Percentiles rank a stretch among this genome's conserved stretches.
Conservation (phyloP, 352 stramenopile species). For the Phytophthora foliorum region DNA sequence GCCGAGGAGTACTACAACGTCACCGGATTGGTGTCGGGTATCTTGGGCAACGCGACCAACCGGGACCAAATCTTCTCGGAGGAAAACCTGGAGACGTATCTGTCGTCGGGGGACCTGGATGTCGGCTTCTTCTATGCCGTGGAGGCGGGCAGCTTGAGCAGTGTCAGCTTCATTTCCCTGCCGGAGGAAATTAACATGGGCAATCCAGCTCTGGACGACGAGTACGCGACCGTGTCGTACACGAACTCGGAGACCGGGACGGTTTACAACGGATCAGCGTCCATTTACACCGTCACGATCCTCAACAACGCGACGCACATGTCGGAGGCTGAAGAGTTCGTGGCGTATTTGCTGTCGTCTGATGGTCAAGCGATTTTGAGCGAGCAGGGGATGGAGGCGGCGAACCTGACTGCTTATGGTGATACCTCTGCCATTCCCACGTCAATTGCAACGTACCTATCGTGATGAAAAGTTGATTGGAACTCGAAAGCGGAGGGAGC, state of each 20-base stretch:
- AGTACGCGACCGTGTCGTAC: constrained; percentile 44
- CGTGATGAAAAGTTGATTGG: constrained; percentile 17
- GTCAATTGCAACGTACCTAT: constrained; percentile 36
- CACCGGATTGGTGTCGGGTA: constrained; percentile 23
- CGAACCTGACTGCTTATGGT: constrained; percentile 43
- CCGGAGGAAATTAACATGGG: constrained; percentile 45
- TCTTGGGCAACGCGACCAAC: constrained; percentile 45
- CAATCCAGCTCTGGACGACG: constrained; percentile 32
- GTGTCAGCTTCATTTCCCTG: constrained; percentile 38
- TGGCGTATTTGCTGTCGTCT: constrained; percentile 38
- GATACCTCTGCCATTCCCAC: constrained; percentile 29
- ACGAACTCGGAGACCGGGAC: constrained; percentile 42
- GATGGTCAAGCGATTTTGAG: constrained; percentile 37
- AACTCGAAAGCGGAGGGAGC: not conserved
- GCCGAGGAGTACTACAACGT: constrained; percentile 44
- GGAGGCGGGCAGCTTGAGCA: constrained; percentile 34
- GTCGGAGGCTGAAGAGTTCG: constrained; percentile 44
- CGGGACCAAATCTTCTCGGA: constrained; percentile 47
- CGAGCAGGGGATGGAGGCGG: constrained; percentile 37
- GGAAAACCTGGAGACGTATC: constrained; percentile 42
- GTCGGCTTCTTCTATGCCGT: constrained; percentile 48
- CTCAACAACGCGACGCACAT: constrained; percentile 44
- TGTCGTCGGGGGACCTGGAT: constrained; percentile 38
- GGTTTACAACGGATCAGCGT: constrained; percentile 47
- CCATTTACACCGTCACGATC: constrained; percentile 43